Evolutionary conservation across 345 rosid genomes (phyloP).

Genomic region (Rhodamnia rubescens): DNA sequence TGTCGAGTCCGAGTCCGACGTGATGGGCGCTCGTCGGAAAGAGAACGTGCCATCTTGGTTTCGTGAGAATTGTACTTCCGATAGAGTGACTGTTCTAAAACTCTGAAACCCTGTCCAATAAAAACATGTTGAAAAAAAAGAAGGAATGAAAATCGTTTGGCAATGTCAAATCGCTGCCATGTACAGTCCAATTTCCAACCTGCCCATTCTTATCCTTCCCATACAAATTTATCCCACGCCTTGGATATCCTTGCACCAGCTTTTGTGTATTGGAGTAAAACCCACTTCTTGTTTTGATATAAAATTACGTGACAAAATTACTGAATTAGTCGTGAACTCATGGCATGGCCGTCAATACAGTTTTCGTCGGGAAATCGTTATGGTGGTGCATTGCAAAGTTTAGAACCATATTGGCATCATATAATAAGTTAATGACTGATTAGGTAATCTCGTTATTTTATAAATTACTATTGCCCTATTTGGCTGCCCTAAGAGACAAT

Average conservation of each 20-base stretch:
- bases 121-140: not conserved
- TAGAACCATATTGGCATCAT: accelerated
- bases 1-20: too few relatives aligned
- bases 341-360: accelerated
- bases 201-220: not conserved
- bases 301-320: too few relatives aligned
- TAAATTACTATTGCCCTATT: not conserved
- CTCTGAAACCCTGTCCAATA: not conserved
- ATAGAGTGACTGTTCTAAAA: not conserved
- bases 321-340: not conserved
- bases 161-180: not conserved
- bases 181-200: not conserved
- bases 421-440: not conserved
- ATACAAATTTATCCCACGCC: too few relatives aligned
- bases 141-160: not conserved
- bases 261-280: not conserved
- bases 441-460: not conserved
- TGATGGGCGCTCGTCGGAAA: too few relatives aligned
- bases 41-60: too few relatives aligned
- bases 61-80: not conserved
- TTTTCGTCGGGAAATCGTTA: accelerated
- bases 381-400: not conserved
- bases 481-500: not conserved
- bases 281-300: not conserved
- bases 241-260: not conserved